Evolutionary conservation across 169 alveolate species (phyloP), one percentile per base, ranked within the genome.

Genomic region (Plasmodium sp.): DNA sequence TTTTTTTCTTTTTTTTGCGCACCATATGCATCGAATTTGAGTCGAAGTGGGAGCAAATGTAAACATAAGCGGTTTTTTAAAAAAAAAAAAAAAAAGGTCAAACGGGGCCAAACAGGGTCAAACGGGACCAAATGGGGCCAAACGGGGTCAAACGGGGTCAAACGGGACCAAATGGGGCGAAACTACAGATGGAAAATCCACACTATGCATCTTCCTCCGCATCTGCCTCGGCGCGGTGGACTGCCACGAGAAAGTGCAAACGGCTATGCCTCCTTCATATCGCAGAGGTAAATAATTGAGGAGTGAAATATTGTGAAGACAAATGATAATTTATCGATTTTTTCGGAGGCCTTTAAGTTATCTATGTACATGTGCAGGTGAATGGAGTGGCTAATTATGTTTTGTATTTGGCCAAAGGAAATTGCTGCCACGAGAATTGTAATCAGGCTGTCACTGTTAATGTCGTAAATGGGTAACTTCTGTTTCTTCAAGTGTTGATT

Each of bases 331-430:
- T 92, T 92, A 82, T 92, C 95, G 41, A 92, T 92, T 92, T 92
- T 92, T 81, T 92, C 95, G 5, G 92, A 81, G 9, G 48, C 77
- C 36, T 51, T 83, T 92, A 92, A 92, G 36, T 92, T 92, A 73
- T 92, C 92, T 92, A 92, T 82, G 34, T 92, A 92, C 95, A 92
- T 92, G 39, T 92, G 95, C 77, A 92, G 82, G 56, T 92, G 95
- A 36, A 92, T 72, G 58, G 95, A 81, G 48, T 92, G 95, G 74
- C 92, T 92, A 43, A 92, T 74, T 82, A 92, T 51, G 31, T 92
- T 81, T 67, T 92, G 18, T 81, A 92, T 58, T 82, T 92, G 77
- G 1, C 95, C 84, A 56, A 72, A 92, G 12, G 95, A 67, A 82
- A 92, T 92, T 3, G 92, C 79, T 31, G 92, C 95, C 9, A 74